Base-by-base conservation (phyloP, 2,329 filamentous ascomycete species). In the Aschersonia sp. region DNA sequence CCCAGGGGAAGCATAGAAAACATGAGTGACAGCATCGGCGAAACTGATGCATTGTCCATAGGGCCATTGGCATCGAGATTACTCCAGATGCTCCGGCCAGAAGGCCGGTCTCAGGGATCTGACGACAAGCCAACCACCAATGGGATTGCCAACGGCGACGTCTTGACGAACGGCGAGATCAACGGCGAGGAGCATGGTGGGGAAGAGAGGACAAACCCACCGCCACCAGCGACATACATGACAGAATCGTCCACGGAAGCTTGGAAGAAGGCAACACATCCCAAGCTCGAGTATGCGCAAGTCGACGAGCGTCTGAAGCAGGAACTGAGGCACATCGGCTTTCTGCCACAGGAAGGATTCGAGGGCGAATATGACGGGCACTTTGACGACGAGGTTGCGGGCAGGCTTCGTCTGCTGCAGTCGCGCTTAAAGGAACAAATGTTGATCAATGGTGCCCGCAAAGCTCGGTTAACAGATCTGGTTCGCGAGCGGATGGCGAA, bases 401-500 rank as follows among this genome's bases (percentile, higher is more conserved):
- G 87, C 45, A 85, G 92, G 28, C 71, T 98, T 29, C 88, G 92
- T 9, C 79, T 88, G 30, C 73, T 98, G 2, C 92, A 98, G 60
- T 73, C 77, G 47, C 82, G 87, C 46, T 75, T 98, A 2, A 84
- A 87, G 54, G 81, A 89, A 50, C 84, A 92, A 61, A 85, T 85
- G 62, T 79, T 94, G 48, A 71, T 85, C 64, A 98, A 98, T 62
- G 91, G 89, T 40, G 88, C 91, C 4, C 84, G 89, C 52, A 97
- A 97, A 66, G 75, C 87, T 5, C 80, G 89, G 2, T 73, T 98
- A 9, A 80, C 87, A 1, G 89, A 96, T 40, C 75, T 96, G 31
- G 87, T 92, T 5, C 85, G 89, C 56, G 89, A 95, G 62, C 82
- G 88, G 54, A 91, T 98, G 79, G 92, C 92, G 0, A 83, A 92